A percentile compares a stretch with the other conserved stretches of the same genome.
Conservation (phyloP, 768 basidiomycete species). For the Pholiota conissans region DNA sequence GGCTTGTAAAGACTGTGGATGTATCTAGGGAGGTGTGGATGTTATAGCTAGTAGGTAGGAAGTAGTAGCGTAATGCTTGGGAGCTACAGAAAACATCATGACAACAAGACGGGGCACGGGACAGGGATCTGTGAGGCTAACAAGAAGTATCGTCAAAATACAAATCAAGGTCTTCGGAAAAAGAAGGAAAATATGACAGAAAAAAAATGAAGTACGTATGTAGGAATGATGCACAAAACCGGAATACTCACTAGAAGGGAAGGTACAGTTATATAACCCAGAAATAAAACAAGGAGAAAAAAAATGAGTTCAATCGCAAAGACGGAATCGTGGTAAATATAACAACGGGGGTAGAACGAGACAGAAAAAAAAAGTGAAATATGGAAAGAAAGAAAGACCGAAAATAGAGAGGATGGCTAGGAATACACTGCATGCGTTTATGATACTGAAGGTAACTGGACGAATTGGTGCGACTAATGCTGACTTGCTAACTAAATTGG, state of each 20-base stretch:
- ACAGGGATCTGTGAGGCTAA: background rate
- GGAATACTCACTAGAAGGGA: background rate
- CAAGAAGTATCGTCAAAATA: constrained; percentile 6
- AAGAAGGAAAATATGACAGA: background rate
- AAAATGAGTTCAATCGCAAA: background rate
- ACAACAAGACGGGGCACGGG: background rate
- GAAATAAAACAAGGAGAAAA: background rate
- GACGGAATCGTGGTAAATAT: too few species aligned
- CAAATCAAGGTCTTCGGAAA: constrained; percentile 1
- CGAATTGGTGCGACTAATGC: constrained; percentile 17
- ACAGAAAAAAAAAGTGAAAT: constrained; percentile 1
- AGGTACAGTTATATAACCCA: constrained; percentile 6
- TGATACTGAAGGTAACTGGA: constrained; percentile 17
- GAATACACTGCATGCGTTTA: constrained; percentile 28
- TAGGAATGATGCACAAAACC: background rate
- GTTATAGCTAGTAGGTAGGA: constrained; percentile 4
- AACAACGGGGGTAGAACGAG: too few species aligned
- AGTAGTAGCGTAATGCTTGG: constrained; percentile 1
- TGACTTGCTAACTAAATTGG: constrained; percentile 14
- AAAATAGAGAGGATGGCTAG: constrained; percentile 19
- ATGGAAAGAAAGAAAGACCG: constrained; percentile 1
- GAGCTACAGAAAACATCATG: constrained; percentile 3
- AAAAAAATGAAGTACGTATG: too few species aligned
- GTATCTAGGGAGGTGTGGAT: background rate
- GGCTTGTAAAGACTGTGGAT: background rate